Evolutionary conservation across 495 filamentous ascomycete genomes (phyloP), one percentile per base, ranked within the genome.

Genomic region (Trichoderma asperelloides): DNA sequence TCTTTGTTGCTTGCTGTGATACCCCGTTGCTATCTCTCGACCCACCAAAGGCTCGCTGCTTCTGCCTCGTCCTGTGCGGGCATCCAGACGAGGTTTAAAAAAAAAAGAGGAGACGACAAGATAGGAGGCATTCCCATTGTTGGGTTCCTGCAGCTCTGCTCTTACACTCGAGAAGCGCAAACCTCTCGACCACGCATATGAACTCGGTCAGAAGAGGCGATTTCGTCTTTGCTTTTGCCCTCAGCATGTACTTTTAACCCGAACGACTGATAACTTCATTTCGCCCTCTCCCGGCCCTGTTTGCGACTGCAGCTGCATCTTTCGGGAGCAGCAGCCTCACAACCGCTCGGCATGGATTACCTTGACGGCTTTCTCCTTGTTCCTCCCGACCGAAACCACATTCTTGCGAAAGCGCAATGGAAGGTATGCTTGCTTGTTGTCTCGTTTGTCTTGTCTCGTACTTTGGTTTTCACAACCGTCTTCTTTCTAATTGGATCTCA

Each of bases 321-420:
- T 64, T 64, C 62, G 12, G 62, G 33, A 64, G n/a, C 62, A 28
- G 18, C 64, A 65, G 12, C 37, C 64, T 23, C 64, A 27, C 64
- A 37, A 63, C 68, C 70, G 69, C 71, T 70, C 62, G 71, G 71
- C 37, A 86, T 87, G 83, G 85, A 87, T 70, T 82, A 80, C n/a
- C 70, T 77, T 66, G 85, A 87, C 71, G 85, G 83, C n/a, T 68
- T 75, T 66, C 76, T 87, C 70, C 72, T 81, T 45, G 77, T 81
- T 28, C 84, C 84, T 41, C 84, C 84, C 6, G 84, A 87, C 70
- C 76, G 82, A 70, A 78, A 82, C 41, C 79, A 82, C 55, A 82
- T 87, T 68, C 79, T 87, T 51, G 82, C 82, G 43, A 79, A 79
- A 67, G 78, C 84, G 16, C 65, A 81, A 16, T 87, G 84, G 83